phyloP scores from a whole-genome alignment of 768 basidiomycete genomes.

The Phlegmacium glaucopus region DNA sequence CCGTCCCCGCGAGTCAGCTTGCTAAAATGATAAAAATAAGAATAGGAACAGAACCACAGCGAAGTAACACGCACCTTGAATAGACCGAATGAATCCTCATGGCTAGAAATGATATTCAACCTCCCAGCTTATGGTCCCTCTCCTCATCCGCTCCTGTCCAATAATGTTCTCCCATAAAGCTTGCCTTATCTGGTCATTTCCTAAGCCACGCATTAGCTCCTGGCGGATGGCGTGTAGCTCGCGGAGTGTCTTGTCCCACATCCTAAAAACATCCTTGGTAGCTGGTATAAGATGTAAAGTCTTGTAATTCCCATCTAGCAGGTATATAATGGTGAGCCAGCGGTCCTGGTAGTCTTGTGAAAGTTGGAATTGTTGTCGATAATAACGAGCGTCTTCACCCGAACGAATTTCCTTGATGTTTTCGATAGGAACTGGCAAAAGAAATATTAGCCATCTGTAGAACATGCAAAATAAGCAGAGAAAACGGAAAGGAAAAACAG shows the following conservation, averaged over 20 bases:
- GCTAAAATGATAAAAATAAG: conserved; percentile 34
- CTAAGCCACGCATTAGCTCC: conserved; percentile 73
- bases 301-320: conserved; percentile 76
- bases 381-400: conserved; percentile 69
- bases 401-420: conserved; percentile 87
- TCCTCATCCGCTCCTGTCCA: conserved; percentile 74
- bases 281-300: conserved; percentile 81
- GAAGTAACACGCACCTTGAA: conserved; percentile 48
- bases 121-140: conserved; percentile 56
- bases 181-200: conserved; percentile 65
- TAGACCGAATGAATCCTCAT: conserved; percentile 53
- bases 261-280: conserved; percentile 44
- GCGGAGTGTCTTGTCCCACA: conserved; percentile 65
- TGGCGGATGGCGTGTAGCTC: conserved; percentile 65
- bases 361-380: conserved; percentile 72
- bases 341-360: conserved; percentile 64
- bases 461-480: too few relatives aligned
- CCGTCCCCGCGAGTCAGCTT: conserved; percentile 56
- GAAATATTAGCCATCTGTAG: too few relatives aligned
- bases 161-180: conserved; percentile 82
- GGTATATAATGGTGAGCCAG: conserved; percentile 89
- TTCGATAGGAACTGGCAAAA: conserved; percentile 71
- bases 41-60: neutral
- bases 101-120: conserved; percentile 63
- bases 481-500: neutral